Evolutionary conservation across 257 asterid species (phyloP).

Genomic region (Capsicum rhomboideum): DNA sequence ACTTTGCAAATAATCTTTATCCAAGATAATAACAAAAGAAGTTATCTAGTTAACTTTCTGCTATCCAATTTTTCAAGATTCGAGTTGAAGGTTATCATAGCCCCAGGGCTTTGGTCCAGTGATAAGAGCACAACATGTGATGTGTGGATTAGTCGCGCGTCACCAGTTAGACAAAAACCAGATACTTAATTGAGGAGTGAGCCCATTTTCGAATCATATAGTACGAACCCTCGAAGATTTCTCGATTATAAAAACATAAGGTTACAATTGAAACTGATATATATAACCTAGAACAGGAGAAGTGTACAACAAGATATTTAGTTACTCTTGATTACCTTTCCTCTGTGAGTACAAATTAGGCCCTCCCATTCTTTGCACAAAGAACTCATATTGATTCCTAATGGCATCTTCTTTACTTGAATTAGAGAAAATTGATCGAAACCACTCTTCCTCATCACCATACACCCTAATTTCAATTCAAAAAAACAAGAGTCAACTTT

Average conservation of each 20-base stretch:
- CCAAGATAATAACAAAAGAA: background rate
- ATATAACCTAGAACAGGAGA: background rate
- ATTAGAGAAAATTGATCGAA: slow-evolving; percentile 65
- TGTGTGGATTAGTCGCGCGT: background rate
- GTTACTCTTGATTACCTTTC: slow-evolving; percentile 42
- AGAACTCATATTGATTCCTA: slow-evolving; percentile 92
- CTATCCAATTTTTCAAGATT: background rate
- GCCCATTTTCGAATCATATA: background rate
- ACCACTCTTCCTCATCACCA: slow-evolving; percentile 90
- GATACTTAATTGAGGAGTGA: background rate
- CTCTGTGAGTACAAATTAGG: slow-evolving; percentile 79
- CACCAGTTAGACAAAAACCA: background rate
- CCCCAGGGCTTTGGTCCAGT: too few species aligned
- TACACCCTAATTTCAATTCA: slow-evolving; percentile 45
- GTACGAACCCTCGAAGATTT: background rate
- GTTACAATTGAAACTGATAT: background rate
- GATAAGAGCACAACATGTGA: background rate
- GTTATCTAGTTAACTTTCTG: background rate
- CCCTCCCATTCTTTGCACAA: slow-evolving; percentile 93
- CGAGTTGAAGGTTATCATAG: background rate
- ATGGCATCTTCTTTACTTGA: slow-evolving; percentile 91
- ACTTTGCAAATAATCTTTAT: background rate
- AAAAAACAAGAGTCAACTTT: background rate
- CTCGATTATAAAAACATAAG: background rate
- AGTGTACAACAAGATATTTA: background rate